Base-by-base conservation (phyloP, 345 rosid genomes). In the Corymbia maculata region DNA sequence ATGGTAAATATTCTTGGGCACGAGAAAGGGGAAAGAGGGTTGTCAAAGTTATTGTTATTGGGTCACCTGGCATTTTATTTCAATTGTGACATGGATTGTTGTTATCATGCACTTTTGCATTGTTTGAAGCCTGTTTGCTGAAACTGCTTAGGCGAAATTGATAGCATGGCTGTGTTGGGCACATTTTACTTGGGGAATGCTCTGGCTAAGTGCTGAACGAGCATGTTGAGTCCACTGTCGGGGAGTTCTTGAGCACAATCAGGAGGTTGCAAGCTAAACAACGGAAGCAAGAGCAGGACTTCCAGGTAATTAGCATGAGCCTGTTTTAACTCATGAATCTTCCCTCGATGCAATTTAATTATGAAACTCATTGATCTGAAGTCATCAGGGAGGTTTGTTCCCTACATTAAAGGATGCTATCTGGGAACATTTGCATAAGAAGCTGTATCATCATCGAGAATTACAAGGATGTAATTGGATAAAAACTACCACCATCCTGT, bases 181-280 rank as follows among this genome's bases (percentile, higher is more conserved):
- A 98, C 98, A 2, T 96, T 96, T 91, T 96, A 94, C 94, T 90
- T 95, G 92, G 97, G 99, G 17, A 96, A 95, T 90, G 99, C 98
- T 91, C 85, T 97, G 52, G 99, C 97, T 44, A 97, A 87, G 96
- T 96, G 9, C 89, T 95, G 61, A 95, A 90, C 42, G 95, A 97
- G 93, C 89, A 94, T 30, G 51, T 95, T 42, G 96, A 94, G 92
- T 94, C 99, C 8, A 92, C 95, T 8, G 92, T 95, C 45, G 95
- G 99, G 79, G 99, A 97, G 92, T 90, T 97, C 87, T 90, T 97
- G 91, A 88, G 99, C 90, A 88, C 90, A 4, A 87, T 96, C 53
- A 95, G 97, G 51, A 94, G 94, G 91, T 87, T 96, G 89, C 99
- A 96, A 92, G 95, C 97, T 16, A 98, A 97, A 93, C 99, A 95